Conservation (phyloP, 23 red algal genomes). For the Gracilaria domingensis region DNA sequence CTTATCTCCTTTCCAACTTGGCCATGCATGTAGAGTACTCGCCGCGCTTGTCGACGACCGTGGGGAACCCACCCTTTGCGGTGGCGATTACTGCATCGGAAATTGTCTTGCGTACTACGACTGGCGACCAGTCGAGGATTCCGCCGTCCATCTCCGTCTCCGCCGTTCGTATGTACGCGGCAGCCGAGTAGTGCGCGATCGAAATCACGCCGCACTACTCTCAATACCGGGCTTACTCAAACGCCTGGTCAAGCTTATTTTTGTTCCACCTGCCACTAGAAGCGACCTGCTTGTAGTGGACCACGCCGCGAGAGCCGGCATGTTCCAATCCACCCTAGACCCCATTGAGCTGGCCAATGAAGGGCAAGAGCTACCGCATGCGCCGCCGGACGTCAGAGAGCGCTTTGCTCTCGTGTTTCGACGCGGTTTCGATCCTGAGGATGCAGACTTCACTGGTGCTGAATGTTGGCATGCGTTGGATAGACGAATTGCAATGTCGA, state of each 20-base stretch:
- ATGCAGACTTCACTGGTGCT: constrained; percentile 24
- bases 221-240: constrained; percentile 46
- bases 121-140: constrained; percentile 54
- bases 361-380: not conserved
- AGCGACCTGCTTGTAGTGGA: constrained; percentile 48
- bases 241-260: constrained; percentile 68
- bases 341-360: not conserved
- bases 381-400: not conserved
- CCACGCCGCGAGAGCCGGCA: constrained; percentile 28
- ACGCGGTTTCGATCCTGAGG: constrained; percentile 18
- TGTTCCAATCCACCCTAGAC: not conserved
- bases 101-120: constrained; percentile 19
- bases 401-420: not conserved
- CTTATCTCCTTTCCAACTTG: constrained; percentile 64
- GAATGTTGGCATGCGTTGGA: constrained; percentile 30
- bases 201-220: constrained; percentile 59
- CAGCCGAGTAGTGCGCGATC: constrained; percentile 37
- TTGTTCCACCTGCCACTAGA: constrained; percentile 49
- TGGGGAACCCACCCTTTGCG: constrained; percentile 9
- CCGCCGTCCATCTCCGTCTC: constrained; percentile 41
- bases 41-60: constrained; percentile 53
- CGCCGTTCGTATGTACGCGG: constrained; percentile 44
- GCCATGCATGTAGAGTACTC: constrained; percentile 65
- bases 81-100: constrained; percentile 23
- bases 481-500: constrained; percentile 17